phyloP scores from a whole-genome alignment of 495 filamentous ascomycete genomes.

The Penicillium lividum region DNA sequence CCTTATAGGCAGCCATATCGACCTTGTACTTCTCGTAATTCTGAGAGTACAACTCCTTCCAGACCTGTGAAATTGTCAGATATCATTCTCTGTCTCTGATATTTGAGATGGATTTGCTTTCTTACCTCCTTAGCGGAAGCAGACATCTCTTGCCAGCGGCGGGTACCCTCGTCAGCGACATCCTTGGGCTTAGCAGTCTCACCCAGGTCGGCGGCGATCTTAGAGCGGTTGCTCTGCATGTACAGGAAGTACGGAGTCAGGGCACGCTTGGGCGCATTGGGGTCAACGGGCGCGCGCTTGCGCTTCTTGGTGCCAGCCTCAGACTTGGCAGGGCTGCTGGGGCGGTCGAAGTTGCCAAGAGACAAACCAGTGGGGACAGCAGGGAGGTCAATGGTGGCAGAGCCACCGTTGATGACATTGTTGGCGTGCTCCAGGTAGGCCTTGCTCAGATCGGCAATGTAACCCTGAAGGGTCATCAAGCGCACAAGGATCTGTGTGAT shows the following conservation, averaged over 20 bases:
- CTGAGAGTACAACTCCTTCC: conserved; percentile 72
- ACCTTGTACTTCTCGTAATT: conserved; percentile 75
- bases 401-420: conserved; percentile 68
- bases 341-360: conserved; percentile 38
- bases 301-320: conserved; percentile 77
- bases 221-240: conserved; percentile 76
- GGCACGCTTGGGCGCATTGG: conserved; percentile 91
- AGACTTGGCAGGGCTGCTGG: conserved; percentile 39
- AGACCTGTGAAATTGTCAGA: conserved; percentile 49
- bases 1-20: conserved; percentile 73
- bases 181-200: conserved; percentile 69
- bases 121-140: conserved; percentile 72
- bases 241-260: conserved; percentile 94
- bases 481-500: conserved; percentile 65
- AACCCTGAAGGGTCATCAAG: conserved; percentile 69
- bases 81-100: not conserved
- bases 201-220: conserved; percentile 76
- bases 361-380: conserved; percentile 51
- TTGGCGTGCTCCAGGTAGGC: conserved; percentile 84
- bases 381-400: conserved; percentile 49
- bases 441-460: conserved; percentile 70
- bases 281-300: conserved; percentile 80
- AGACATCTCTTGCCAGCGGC: conserved; percentile 76
- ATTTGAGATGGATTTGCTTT: conserved; percentile 21
- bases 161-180: conserved; percentile 77